Conservation (phyloP, 805 yeast genomes). For the Kodamaea leandrae region DNA sequence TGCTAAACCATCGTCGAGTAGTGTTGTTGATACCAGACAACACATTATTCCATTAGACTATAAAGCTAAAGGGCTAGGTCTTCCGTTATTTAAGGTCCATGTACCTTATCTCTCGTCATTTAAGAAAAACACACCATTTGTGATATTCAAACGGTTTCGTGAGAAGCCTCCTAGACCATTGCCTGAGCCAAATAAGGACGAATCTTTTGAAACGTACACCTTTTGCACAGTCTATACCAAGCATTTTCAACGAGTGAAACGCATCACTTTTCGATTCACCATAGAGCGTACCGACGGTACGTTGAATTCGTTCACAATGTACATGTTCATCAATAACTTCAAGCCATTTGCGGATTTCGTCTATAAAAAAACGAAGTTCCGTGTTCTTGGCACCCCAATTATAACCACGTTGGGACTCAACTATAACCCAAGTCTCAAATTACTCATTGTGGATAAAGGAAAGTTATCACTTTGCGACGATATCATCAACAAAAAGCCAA, state of each 20-base stretch:
- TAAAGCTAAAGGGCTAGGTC: constrained; percentile 32
- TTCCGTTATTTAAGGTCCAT: constrained; percentile 36
- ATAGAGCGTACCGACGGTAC: constrained; percentile 14
- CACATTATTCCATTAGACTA: constrained; percentile 34
- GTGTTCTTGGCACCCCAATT: constrained; percentile 38
- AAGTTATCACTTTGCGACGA: constrained; percentile 37
- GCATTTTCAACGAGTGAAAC: constrained; percentile 23
- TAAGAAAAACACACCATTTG: constrained; percentile 33
- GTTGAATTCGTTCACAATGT: constrained; percentile 21
- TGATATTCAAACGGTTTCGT: constrained; percentile 29
- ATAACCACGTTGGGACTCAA: constrained; percentile 26
- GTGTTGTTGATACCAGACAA: constrained; percentile 24
- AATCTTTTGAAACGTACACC: constrained; percentile 30
- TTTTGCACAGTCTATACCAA: constrained; percentile 35
- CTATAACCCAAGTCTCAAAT: constrained; percentile 33
- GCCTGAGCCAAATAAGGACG: constrained; percentile 16
- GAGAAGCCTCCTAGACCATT: constrained; percentile 29
- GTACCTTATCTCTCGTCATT: constrained; percentile 37
- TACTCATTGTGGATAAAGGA: constrained; percentile 32
- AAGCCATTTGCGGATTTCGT: constrained; percentile 40
- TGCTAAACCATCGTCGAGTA: neutral
- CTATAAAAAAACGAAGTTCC: constrained; percentile 35
- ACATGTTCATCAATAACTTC: constrained; percentile 34
- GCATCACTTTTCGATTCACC: constrained; percentile 30
- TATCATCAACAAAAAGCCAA: constrained; percentile 29